phyloP scores from a whole-genome alignment of 2,329 filamentous ascomycete species.

The Fonsecaea nubica region DNA sequence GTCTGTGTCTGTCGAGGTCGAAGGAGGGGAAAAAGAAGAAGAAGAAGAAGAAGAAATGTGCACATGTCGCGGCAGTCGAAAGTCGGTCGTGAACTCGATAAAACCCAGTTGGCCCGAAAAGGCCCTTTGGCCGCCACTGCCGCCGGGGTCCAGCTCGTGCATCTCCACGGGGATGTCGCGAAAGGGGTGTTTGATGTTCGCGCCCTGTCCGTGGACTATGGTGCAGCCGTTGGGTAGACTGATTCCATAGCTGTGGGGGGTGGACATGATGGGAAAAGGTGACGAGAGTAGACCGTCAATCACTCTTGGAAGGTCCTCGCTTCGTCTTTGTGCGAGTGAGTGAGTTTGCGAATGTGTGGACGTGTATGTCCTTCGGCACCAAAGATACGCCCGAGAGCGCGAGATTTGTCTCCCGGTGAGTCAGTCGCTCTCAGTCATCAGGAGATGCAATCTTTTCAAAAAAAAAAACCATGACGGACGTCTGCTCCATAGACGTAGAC shows the following conservation, averaged over 20 bases:
- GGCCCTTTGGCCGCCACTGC: conserved; percentile 1
- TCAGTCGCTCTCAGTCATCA: background rate
- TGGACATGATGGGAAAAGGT: conserved; percentile 1
- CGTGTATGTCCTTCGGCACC: background rate
- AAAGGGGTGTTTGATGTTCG: conserved; percentile 33
- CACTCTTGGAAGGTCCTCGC: too few relatives aligned
- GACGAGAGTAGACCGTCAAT: too few relatives aligned
- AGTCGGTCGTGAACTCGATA: conserved; percentile 34
- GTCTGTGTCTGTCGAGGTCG: too few relatives aligned
- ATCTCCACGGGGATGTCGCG: conserved; percentile 32
- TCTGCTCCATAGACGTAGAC: too few relatives aligned
- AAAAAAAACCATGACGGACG: background rate
- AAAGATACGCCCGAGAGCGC: background rate
- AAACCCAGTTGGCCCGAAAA: conserved; percentile 33
- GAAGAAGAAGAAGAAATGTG: conserved; percentile 27
- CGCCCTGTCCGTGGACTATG: conserved; percentile 31
- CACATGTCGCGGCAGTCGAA: conserved; percentile 32
- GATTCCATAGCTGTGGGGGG: conserved; percentile 25
- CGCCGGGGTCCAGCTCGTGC: conserved; percentile 33
- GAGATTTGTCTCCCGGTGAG: background rate
- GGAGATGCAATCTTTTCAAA: background rate
- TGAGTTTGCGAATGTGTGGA: background rate
- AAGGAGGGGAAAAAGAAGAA: background rate
- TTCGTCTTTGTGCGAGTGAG: background rate
- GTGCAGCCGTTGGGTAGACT: conserved; percentile 25